phyloP scores from a whole-genome alignment of 345 rosid species.

The Citropsis articulata region DNA sequence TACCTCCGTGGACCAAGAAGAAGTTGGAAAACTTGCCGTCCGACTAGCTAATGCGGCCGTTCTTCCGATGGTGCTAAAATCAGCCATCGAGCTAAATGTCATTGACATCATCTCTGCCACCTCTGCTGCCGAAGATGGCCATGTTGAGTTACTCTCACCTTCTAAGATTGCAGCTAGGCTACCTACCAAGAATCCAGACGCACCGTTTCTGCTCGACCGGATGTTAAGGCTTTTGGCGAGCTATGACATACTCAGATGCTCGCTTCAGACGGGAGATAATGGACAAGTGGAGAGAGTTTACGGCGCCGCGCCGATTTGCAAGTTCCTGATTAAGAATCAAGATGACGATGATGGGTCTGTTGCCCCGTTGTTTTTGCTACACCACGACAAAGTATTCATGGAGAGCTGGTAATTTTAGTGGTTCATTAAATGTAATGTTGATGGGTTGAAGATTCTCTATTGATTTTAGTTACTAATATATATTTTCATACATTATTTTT shows the following conservation, averaged over 20 bases:
- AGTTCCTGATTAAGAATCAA: conserved; percentile 33
- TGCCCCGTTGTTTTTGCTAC: conserved; percentile 38
- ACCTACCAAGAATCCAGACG: conserved; percentile 39
- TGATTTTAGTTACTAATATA: no score
- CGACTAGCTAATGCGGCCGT: neutral
- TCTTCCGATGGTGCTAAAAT: conserved; percentile 39
- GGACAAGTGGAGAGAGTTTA: conserved; percentile 33
- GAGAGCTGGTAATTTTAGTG: conserved; percentile 36
- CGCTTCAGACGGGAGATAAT: neutral
- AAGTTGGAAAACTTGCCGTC: neutral
- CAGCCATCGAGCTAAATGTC: conserved; percentile 43
- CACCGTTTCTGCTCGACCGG: conserved; percentile 40
- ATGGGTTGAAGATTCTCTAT: no score
- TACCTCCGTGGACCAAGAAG: neutral
- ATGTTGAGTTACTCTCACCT: conserved; percentile 31
- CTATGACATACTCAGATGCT: conserved; percentile 35
- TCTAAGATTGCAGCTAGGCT: conserved; percentile 38
- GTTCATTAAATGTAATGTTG: no score
- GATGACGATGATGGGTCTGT: conserved; percentile 29
- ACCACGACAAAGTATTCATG: conserved; percentile 39
- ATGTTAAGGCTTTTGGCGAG: conserved; percentile 51
- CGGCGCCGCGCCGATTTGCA: conserved; percentile 40
- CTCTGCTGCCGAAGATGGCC: neutral
- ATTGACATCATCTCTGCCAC: conserved; percentile 33
- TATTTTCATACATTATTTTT: no score